phyloP scores from a whole-genome alignment of 768 basidiomycete genomes.

The Boletus reticuloceps region DNA sequence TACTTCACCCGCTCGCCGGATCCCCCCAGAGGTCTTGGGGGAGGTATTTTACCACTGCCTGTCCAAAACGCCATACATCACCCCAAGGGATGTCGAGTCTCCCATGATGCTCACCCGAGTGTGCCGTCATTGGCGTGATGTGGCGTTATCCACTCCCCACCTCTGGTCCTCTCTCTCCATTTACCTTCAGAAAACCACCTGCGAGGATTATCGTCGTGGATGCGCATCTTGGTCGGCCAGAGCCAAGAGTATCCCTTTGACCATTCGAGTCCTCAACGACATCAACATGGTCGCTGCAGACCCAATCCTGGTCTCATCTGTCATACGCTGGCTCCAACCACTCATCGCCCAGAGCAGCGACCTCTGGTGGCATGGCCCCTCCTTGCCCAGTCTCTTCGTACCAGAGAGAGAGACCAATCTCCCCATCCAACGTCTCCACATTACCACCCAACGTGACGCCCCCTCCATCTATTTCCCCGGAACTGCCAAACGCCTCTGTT shows the following conservation, averaged over 20 bases:
- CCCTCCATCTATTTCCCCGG: constrained; percentile 16
- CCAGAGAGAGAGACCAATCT: neutral
- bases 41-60: constrained; percentile 31
- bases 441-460: constrained; percentile 17
- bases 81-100: constrained; percentile 17
- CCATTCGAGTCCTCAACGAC: constrained; percentile 28
- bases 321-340: constrained; percentile 22
- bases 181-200: constrained; percentile 10
- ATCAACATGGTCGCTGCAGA: constrained; percentile 10
- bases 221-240: constrained; percentile 28
- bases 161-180: constrained; percentile 33
- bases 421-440: constrained; percentile 18
- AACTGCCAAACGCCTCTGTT: constrained; percentile 15
- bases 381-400: constrained; percentile 18
- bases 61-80: constrained; percentile 21
- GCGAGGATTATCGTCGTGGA: constrained; percentile 10
- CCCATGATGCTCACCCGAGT: constrained; percentile 29
- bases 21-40: constrained; percentile 32
- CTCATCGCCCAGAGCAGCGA: constrained; percentile 23
- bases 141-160: constrained; percentile 29
- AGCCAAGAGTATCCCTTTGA: constrained; percentile 27
- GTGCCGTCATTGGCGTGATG: constrained; percentile 31
- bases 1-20: constrained; percentile 12
- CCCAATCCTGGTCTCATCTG: neutral
- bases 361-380: constrained; percentile 34